Evolutionary conservation across 208 protist species (phyloP), one percentile per base, ranked within the genome.

Genomic region (Trypanosoma platydactyli): DNA sequence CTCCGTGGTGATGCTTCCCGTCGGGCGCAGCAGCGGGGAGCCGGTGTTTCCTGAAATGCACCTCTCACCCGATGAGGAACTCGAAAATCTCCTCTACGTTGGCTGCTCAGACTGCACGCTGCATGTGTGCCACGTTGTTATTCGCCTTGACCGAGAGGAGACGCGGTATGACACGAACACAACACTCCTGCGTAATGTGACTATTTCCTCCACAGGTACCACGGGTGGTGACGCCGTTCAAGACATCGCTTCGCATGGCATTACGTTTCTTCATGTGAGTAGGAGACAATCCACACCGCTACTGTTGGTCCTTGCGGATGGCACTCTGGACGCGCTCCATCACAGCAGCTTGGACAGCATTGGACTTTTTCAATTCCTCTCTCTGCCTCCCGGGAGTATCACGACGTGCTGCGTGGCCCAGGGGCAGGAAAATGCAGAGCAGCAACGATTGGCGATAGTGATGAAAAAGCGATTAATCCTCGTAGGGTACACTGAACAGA

Each of bases 81-180:
- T 81, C 24, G 54, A 64, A 27, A 41, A 66, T 4, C 68, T 79
- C 33, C 52, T 83, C 5, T 80, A 73, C 30, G 53, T 80, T 35
- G 73, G 77, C 16, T 63, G 66, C 3, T 52, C 49, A 0, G 60
- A 80, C 44, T 61, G 68, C 51, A 77, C 53, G 0, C 51, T 87
- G 20, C 52, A 76, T 24, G 64, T 71, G n/a, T 64, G 73, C 18
- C 73, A 68, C 38, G 61, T 75, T 49, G 46, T 69, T 18, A 49
- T 35, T 7, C 50, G 35, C 22, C 30, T 57, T 38, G 42, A 62
- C 22, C 12, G 25, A 11, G 53, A 54, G 5, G 44, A 1, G 6
- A 42, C 42, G n/a, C 65, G 56, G 24, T 71, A 64, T 54, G 65
- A 64, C 22, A 42, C 55, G 1, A 33, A 7, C 16, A 25, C 54